A percentile compares a stretch with the other conserved stretches of the same genome.
Evolutionary conservation across 2,329 filamentous ascomycete species (phyloP).

Genomic region (Teratosphaeria pseudoeucalypti): DNA sequence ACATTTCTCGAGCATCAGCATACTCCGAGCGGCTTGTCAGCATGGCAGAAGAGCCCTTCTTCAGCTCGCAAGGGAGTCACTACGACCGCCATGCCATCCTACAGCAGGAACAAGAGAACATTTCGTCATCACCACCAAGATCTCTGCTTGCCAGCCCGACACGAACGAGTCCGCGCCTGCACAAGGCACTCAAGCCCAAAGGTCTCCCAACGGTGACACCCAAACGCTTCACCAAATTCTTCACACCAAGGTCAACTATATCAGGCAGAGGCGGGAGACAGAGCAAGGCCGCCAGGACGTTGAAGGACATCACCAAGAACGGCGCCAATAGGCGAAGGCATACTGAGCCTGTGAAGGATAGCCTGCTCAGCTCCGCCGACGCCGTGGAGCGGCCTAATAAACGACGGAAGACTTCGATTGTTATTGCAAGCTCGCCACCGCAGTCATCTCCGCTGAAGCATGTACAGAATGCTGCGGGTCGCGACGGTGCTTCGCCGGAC

Average conservation of each 20-base stretch:
- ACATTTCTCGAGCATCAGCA: background rate
- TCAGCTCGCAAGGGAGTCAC: slow-evolving; percentile 24
- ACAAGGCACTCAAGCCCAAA: slow-evolving; percentile 27
- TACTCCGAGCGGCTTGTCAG: background rate
- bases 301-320: slow-evolving; percentile 40
- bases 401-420: slow-evolving; percentile 21
- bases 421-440: slow-evolving; percentile 35
- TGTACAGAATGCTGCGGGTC: slow-evolving; percentile 11
- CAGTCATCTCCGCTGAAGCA: slow-evolving; percentile 40
- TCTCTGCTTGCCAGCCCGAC: background rate
- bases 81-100: slow-evolving; percentile 19
- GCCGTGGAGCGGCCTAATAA: slow-evolving; percentile 15
- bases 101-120: slow-evolving; percentile 21
- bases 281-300: slow-evolving; percentile 34
- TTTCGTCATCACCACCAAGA: slow-evolving; percentile 20
- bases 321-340: slow-evolving; percentile 30
- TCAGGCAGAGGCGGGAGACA: slow-evolving; percentile 15
- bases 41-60: slow-evolving; percentile 20
- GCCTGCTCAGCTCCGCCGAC: slow-evolving; percentile 10
- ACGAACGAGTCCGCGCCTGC: background rate
- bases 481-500: slow-evolving; percentile 6
- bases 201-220: slow-evolving; percentile 42
- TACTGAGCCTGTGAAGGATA: slow-evolving; percentile 5
- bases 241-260: slow-evolving; percentile 34
- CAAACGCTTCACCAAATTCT: slow-evolving; percentile 42